Conservation (phyloP, 441 rosid species). For the Populus hybrid region DNA sequence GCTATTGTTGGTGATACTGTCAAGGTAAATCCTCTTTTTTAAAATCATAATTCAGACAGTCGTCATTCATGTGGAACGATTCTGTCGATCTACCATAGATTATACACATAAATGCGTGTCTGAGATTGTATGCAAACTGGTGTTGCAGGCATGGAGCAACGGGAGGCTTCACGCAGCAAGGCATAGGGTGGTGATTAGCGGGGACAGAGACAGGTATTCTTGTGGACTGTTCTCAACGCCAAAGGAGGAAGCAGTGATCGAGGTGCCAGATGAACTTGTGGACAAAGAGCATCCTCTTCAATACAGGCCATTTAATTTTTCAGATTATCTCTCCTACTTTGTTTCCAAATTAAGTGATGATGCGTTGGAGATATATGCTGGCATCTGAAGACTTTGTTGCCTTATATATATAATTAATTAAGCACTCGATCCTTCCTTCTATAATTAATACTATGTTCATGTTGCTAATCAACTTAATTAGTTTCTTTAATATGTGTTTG, state of each 20-base stretch:
- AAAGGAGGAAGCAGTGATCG: slow-evolving; percentile 23
- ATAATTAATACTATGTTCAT: not conserved
- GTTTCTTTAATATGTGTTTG: too few species aligned
- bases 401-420: not conserved
- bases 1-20: slow-evolving; percentile 44
- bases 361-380: slow-evolving; percentile 44
- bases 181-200: slow-evolving; percentile 40
- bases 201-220: slow-evolving; percentile 33
- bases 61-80: too few species aligned
- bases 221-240: slow-evolving; percentile 34
- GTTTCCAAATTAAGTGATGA: slow-evolving; percentile 37
- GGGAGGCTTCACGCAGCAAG: slow-evolving; percentile 35
- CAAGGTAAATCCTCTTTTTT: slow-evolving; percentile 19
- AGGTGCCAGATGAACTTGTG: slow-evolving; percentile 28
- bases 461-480: too few species aligned
- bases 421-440: not conserved
- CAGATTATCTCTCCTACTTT: slow-evolving; percentile 34
- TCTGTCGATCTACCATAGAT: too few species aligned
- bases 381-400: slow-evolving; percentile 5
- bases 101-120: too few species aligned
- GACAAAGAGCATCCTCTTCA: slow-evolving; percentile 40
- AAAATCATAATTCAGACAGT: not conserved
- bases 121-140: not conserved
- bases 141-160: slow-evolving; percentile 46
- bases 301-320: slow-evolving; percentile 34